A percentile compares a stretch with the other conserved stretches of the same genome.
Conservation (phyloP, 1,284 basidiomycete species). For the Mycena citricolor region DNA sequence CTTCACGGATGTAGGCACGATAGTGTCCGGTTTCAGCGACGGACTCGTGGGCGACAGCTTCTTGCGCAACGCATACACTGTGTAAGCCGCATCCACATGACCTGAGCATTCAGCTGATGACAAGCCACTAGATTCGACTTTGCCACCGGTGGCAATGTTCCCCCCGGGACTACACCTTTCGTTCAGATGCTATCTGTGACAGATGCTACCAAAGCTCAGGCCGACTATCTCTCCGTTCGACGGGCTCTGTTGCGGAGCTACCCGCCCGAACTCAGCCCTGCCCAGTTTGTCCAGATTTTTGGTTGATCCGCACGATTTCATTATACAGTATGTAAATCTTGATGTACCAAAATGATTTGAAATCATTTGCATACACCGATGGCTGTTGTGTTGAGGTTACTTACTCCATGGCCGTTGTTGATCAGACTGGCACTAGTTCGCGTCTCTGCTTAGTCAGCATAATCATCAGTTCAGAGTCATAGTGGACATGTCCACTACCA, state of each 20-base stretch:
- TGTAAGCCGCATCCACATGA: neutral
- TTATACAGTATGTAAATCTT: too few species aligned
- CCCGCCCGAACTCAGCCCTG: constrained; percentile 11
- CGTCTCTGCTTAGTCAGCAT: too few species aligned
- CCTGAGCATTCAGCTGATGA: neutral
- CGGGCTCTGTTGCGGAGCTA: constrained; percentile 7
- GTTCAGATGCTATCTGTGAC: constrained; percentile 18
- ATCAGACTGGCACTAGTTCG: too few species aligned
- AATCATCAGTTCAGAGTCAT: too few species aligned
- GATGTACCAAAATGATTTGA: too few species aligned
- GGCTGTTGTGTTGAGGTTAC: too few species aligned
- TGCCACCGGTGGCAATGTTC: constrained; percentile 15
- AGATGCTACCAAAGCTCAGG: constrained; percentile 8
- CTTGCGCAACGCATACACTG: constrained; percentile 13
- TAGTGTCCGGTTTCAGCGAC: constrained; percentile 10
- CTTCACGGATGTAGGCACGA: constrained; percentile 17
- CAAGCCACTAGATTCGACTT: constrained; percentile 16
- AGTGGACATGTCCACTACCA: too few species aligned
- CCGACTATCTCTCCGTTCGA: constrained; percentile 11
- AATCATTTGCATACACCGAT: too few species aligned
- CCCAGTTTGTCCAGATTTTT: constrained; percentile 19
- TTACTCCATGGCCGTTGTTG: too few species aligned
- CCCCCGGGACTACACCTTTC: constrained; percentile 8
- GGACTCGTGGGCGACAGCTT: constrained; percentile 20
- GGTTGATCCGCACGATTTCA: too few species aligned